Evolutionary conservation across 129 eudicot species (phyloP).

Genomic region (Ambrosia artemisiifolia): DNA sequence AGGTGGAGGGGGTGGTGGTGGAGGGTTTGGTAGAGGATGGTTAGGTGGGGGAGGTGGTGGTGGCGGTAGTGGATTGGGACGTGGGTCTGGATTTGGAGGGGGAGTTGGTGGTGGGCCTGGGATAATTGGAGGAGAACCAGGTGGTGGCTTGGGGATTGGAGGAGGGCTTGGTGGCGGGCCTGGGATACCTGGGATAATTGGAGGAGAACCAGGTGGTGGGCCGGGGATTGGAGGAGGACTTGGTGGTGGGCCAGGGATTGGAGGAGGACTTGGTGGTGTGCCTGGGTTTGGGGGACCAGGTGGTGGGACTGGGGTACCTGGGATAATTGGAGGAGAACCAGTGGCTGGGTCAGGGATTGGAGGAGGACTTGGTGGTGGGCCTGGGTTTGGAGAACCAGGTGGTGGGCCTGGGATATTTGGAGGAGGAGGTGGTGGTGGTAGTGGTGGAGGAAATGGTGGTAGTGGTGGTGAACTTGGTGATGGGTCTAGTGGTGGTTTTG

Average conservation of each 20-base stretch:
- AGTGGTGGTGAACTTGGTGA: not conserved
- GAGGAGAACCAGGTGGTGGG: not conserved
- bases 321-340: not conserved
- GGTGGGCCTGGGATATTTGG: not conserved
- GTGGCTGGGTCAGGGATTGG: not conserved
- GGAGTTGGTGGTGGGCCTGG: too few species aligned
- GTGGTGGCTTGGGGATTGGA: constrained; percentile 30
- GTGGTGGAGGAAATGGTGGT: too few species aligned
- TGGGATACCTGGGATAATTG: not conserved
- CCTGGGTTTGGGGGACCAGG: not conserved
- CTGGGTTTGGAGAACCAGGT: too few species aligned
- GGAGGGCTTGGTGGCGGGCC: constrained; percentile 28
- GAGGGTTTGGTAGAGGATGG: constrained; percentile 13
- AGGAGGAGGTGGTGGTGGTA: not conserved
- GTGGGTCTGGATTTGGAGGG: constrained; percentile 34
- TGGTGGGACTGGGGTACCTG: constrained; percentile 14
- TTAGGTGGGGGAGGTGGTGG: constrained; percentile 19
- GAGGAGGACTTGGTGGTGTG: not conserved
- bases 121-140: constrained; percentile 19
- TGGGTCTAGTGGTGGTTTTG: constrained; percentile 19
- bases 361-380: not conserved
- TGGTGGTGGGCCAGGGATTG: not conserved
- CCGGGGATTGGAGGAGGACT: not conserved
- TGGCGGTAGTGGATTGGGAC: constrained; percentile 2
- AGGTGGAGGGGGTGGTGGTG: not conserved